These are phyloP conservation scores for Adansonia digitata DNA, from an alignment of 345 rosid genomes.

Conservation along the genomic window DNA sequence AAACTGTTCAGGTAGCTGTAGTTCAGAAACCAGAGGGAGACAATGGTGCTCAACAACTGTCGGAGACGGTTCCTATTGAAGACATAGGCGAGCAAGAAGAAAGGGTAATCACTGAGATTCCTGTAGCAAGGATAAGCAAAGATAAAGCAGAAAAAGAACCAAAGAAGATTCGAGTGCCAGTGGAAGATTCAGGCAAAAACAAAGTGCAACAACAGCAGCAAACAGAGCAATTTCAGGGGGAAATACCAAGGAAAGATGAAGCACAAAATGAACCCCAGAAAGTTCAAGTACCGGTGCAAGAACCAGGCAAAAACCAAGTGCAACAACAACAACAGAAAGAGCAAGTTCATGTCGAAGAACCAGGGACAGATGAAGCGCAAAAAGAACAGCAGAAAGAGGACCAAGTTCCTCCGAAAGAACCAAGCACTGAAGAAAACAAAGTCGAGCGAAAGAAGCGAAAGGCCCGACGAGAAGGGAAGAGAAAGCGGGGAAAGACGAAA, in stretches of 20 bases:
- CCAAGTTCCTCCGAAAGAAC: background rate
- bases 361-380: background rate
- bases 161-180: background rate
- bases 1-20: slow-evolving; percentile 8
- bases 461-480: slow-evolving; percentile 1
- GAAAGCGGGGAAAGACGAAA: slow-evolving; percentile 14
- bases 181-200: background rate
- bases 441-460: background rate
- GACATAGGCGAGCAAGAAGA: background rate
- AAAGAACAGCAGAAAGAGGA: background rate
- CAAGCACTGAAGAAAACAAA: background rate
- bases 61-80: background rate
- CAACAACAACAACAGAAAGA: background rate
- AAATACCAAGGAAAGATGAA: background rate
- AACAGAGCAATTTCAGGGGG: background rate
- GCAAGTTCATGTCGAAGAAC: background rate
- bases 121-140: background rate
- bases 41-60: background rate
- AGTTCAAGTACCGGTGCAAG: background rate
- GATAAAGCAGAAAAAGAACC: background rate
- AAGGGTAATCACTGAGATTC: background rate
- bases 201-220: background rate
- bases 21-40: background rate
- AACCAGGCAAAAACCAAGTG: background rate
- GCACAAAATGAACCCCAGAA: background rate